These are phyloP conservation scores for Nicotiana otophora DNA, from an alignment of 257 asterid genomes.

Conservation along the genomic window DNA sequence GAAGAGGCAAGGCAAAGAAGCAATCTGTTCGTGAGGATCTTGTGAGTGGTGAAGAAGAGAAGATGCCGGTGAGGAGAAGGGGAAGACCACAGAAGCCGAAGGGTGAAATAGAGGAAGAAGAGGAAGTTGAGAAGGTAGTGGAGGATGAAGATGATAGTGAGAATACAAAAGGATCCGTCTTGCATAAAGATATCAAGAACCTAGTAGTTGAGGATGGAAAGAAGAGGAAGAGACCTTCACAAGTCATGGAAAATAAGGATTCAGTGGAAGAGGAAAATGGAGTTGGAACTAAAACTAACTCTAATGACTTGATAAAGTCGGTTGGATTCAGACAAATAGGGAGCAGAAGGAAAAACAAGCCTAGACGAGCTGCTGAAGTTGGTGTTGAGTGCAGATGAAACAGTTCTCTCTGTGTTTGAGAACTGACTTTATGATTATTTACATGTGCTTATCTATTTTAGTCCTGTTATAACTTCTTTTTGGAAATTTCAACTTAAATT, in stretches of 20 bases:
- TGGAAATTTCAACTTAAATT: conserved; percentile 9
- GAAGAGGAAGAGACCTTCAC: conserved; percentile 63
- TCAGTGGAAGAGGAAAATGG: conserved; percentile 47
- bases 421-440: conserved; percentile 4
- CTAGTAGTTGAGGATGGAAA: conserved; percentile 40
- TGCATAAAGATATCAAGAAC: conserved; percentile 35
- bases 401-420: neutral
- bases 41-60: conserved; percentile 76
- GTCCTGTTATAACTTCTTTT: neutral
- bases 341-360: conserved; percentile 84
- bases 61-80: conserved; percentile 52
- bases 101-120: conserved; percentile 48
- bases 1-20: conserved; percentile 75
- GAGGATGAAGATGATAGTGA: conserved; percentile 42
- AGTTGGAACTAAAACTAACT: conserved; percentile 29
- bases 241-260: conserved; percentile 40
- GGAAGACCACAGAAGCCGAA: conserved; percentile 70
- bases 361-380: conserved; percentile 90
- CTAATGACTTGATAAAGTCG: conserved; percentile 36
- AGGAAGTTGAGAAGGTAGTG: conserved; percentile 45
- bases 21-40: conserved; percentile 42
- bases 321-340: conserved; percentile 64
- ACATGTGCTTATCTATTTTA: neutral
- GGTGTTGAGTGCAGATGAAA: conserved; percentile 74
- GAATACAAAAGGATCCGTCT: conserved; percentile 26